Evolutionary conservation across 345 rosid genomes (phyloP), one percentile per base, ranked within the genome.

Genomic region (Jatropha curcas): DNA sequence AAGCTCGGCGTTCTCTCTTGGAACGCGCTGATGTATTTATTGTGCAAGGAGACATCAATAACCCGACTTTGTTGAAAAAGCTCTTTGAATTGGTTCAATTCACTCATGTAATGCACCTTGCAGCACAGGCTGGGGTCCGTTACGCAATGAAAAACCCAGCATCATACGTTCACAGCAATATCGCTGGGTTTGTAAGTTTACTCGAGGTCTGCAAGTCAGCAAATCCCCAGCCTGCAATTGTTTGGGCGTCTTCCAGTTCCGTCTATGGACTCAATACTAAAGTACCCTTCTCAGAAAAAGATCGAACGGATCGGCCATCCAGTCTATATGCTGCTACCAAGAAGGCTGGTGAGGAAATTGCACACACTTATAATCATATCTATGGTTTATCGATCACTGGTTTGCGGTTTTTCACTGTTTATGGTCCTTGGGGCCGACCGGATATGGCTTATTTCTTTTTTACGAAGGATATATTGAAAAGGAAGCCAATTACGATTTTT

Each of bases 201-300:
- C 84, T 86, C 9, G 90, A 86, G 66, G 84, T 75, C 2, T 82
- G 83, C 3, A 84, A 82, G 41, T 72, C 77, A 0, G 88, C 80
- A 2, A 76, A 84, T 65, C 90, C 88, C 1, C 88, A 86, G 37
- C 90, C 86, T 2, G 80, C 88, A 1, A 77, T 86, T 35, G 80
- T 86, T 0, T 86, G 90, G 88, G 90, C 90, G 2, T 86, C 90
- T 24, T 86, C 87, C 2, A 86, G 90, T 79, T 86, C 90, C 0
- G 86, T 86, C 27, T 86, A 86, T 16, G 90, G 88, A 24, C 73
- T 86, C 22, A 86, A 86, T 74, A 79, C 81, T 16, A 86, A 79
- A 39, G 82, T 73, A 17, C 89, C 89, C 2, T 86, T 86, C 74
- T 86, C 86, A 1, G 89, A 86, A 78, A 82, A 80, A 33, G 81